Evolutionary conservation across 805 yeast genomes (phyloP), one percentile per base, ranked within the genome.

Genomic region (Sugiyamaella marilandica): DNA sequence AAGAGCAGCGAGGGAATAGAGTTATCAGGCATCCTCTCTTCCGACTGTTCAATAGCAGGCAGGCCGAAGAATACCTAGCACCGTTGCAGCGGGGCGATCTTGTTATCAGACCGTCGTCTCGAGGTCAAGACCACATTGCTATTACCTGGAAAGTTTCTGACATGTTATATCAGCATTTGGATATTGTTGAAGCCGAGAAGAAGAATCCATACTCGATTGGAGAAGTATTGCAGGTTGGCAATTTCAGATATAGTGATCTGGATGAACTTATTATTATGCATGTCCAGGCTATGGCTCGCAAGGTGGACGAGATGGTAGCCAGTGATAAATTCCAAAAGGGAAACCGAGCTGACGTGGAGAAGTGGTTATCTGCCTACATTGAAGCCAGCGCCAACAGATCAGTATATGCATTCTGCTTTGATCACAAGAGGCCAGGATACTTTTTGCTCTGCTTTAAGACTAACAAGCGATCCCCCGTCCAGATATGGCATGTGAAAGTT

Each of bases 131-230:
- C 57, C 97, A 84, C 68, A 76, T 94, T 60, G 90, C 96, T 2
- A 84, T 92, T 41, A 92, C 99, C 0, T 94, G 98, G 97, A 94
- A 94, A 67, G 91, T 94, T 45, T 94, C 87, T 55, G 92, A 87
- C 65, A 86, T 84, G 66, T 72, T 92, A 56, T 94, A 85, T 71
- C 98, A 94, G 67, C 98, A 94, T 67, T 74, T 94, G 58, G 94
- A 90, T 61, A 86, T 94, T 45, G 74, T 83, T 56, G 98, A 94
- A 69, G 77, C 78, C 45, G 83, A 78, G 45, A 82, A 82, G 63
- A 84, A 79, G 49, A 81, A 80, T 56, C 89, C 85, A 33, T 73
- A 72, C 53, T 77, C 81, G 0, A 65, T 85, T 41, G 89, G 89
- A 47, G 75, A 76, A 51, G 69, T 72, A 2, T 68, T 84, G 47